Evolutionary conservation across 495 filamentous ascomycete species (phyloP).

Genomic region (Tuber umbilicatum): DNA sequence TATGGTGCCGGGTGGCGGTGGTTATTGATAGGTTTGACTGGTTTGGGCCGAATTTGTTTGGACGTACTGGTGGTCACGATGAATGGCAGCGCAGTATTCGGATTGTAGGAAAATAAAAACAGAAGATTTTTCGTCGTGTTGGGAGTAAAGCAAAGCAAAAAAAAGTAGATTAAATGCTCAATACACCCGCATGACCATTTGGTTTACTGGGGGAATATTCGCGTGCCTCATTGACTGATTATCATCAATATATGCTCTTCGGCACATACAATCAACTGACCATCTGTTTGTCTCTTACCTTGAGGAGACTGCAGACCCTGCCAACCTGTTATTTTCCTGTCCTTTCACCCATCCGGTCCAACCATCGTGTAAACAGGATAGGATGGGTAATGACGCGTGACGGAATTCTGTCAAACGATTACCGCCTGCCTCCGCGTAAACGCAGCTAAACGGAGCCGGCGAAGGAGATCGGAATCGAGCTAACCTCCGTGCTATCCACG

Average conservation of each 20-base stretch:
- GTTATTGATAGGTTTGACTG: neutral
- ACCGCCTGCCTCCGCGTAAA: neutral
- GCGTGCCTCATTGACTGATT: neutral
- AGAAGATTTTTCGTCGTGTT: neutral
- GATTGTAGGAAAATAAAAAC: neutral
- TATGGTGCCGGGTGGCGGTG: neutral
- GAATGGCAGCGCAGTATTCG: neutral
- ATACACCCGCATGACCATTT: neutral
- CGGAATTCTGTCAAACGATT: neutral
- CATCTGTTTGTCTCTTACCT: neutral
- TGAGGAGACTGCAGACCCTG: neutral
- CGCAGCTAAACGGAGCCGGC: neutral
- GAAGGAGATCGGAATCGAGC: neutral
- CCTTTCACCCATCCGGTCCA: neutral
- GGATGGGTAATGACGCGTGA: neutral
- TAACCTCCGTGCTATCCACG: neutral
- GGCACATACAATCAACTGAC: neutral
- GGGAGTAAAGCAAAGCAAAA: neutral
- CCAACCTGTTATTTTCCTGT: neutral
- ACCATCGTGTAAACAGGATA: neutral
- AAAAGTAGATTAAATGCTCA: neutral
- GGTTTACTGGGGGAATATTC: neutral
- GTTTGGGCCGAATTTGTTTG: neutral
- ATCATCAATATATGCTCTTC: neutral
- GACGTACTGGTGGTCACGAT: neutral